These are phyloP conservation scores for Plasmodium relictum DNA, from an alignment of 169 alveolate species.

Conservation along the genomic window DNA sequence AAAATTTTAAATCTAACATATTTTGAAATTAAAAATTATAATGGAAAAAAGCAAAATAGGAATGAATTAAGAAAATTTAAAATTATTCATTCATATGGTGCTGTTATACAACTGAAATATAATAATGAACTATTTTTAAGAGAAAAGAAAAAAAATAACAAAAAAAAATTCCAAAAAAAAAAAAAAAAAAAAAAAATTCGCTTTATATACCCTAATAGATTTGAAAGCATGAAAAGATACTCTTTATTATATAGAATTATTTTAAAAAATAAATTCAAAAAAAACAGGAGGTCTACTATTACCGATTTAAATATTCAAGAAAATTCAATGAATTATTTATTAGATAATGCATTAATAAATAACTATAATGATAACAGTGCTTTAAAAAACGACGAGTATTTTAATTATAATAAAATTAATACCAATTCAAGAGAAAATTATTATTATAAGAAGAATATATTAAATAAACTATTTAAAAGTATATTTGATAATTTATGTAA, in stretches of 20 bases:
- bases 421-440: background rate
- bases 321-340: background rate
- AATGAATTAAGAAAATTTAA: slow-evolving; percentile 26
- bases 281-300: background rate
- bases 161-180: background rate
- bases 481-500: background rate
- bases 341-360: background rate
- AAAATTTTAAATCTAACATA: slow-evolving; percentile 25
- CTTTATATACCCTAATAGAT: slow-evolving; percentile 2
- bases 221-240: slow-evolving; percentile 38
- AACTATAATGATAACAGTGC: background rate
- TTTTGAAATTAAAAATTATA: slow-evolving; percentile 30
- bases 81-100: slow-evolving; percentile 39
- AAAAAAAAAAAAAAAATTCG: slow-evolving; percentile 19
- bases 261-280: background rate
- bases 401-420: background rate
- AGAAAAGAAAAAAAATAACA: slow-evolving; percentile 1
- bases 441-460: background rate
- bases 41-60: slow-evolving; percentile 9
- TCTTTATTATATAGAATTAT: slow-evolving; percentile 10
- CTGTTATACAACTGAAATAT: slow-evolving; percentile 69
- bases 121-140: slow-evolving; percentile 20
- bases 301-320: background rate
- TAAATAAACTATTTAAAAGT: background rate
- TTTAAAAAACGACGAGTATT: background rate